phyloP scores from a whole-genome alignment of 2,329 filamentous ascomycete species.

The Gremmenia infestans region DNA sequence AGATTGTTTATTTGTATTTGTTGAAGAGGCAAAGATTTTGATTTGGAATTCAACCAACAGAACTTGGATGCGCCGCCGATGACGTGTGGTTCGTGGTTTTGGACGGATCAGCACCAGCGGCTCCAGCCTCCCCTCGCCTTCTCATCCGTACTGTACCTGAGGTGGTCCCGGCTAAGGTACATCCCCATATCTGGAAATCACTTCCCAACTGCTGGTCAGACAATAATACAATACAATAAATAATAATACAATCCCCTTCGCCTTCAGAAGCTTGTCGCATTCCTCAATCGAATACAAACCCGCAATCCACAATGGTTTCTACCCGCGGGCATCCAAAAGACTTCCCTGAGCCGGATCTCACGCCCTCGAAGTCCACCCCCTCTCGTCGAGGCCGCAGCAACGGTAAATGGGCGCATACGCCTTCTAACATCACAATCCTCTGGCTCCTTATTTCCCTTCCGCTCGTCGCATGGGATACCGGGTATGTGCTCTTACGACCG shows the following conservation, averaged over 20 bases:
- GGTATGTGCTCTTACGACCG: slow-evolving; percentile 61
- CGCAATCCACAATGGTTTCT: slow-evolving; percentile 45
- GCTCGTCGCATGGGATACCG: slow-evolving; percentile 61
- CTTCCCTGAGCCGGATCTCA: slow-evolving; percentile 36
- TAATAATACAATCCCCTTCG: no score
- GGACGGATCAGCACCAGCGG: neutral
- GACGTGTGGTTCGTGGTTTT: slow-evolving; percentile 11
- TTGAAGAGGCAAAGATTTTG: slow-evolving; percentile 2
- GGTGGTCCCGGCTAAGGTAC: neutral
- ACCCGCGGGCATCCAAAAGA: slow-evolving; percentile 49
- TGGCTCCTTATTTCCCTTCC: slow-evolving; percentile 62
- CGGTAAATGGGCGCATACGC: slow-evolving; percentile 51
- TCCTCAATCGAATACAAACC: neutral
- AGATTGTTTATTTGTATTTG: slow-evolving; percentile 11
- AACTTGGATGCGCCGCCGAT: slow-evolving; percentile 10
- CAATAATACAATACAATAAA: neutral
- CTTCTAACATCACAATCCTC: slow-evolving; percentile 50
- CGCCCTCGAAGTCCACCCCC: slow-evolving; percentile 17
- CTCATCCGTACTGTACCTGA: no score
- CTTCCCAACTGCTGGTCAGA: neutral
- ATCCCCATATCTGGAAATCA: neutral
- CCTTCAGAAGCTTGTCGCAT: no score
- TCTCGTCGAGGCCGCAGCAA: slow-evolving; percentile 20
- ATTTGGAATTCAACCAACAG: neutral
- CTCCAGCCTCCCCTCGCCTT: neutral